These are phyloP conservation scores for Aspergillus latus DNA, from an alignment of 2,329 filamentous ascomycete genomes.

Conservation along the genomic window DNA sequence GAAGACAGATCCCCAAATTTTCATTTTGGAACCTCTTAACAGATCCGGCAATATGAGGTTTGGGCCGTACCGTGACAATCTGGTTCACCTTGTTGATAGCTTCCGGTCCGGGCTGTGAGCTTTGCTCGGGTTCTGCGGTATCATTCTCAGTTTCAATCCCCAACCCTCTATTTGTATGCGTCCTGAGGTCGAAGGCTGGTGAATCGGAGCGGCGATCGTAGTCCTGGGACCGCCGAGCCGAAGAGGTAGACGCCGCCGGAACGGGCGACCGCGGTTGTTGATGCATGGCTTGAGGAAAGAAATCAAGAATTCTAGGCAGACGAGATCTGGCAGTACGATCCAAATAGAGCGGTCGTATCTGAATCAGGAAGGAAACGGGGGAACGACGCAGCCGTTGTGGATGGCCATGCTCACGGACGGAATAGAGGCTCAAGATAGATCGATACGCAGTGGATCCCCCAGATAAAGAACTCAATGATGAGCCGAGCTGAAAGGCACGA, in stretches of 20 bases:
- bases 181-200: conserved; percentile 53
- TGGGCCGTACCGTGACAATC: conserved; percentile 74
- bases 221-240: conserved; percentile 73
- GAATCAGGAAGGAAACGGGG: conserved; percentile 38
- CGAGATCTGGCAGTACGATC: conserved; percentile 10
- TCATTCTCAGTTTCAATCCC: conserved; percentile 53
- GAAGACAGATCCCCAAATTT: conserved; percentile 6
- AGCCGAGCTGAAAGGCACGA: conserved; percentile 9
- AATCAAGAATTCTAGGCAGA: not conserved
- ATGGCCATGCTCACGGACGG: conserved; percentile 42
- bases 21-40: not conserved
- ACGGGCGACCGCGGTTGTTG: conserved; percentile 78
- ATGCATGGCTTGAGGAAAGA: conserved; percentile 66
- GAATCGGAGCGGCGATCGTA: conserved; percentile 55
- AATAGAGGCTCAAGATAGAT: conserved; percentile 10
- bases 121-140: conserved; percentile 41
- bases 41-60: not conserved
- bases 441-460: conserved; percentile 1
- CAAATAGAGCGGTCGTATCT: conserved; percentile 17
- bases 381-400: conserved; percentile 30
- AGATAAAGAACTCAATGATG: conserved; percentile 13
- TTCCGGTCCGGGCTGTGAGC: conserved; percentile 60
- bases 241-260: conserved; percentile 70
- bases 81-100: conserved; percentile 81
- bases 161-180: conserved; percentile 51